Evolutionary conservation across 805 yeast species (phyloP), one percentile per base, ranked within the genome.

Genomic region (Nakazawaea wyomingensis): DNA sequence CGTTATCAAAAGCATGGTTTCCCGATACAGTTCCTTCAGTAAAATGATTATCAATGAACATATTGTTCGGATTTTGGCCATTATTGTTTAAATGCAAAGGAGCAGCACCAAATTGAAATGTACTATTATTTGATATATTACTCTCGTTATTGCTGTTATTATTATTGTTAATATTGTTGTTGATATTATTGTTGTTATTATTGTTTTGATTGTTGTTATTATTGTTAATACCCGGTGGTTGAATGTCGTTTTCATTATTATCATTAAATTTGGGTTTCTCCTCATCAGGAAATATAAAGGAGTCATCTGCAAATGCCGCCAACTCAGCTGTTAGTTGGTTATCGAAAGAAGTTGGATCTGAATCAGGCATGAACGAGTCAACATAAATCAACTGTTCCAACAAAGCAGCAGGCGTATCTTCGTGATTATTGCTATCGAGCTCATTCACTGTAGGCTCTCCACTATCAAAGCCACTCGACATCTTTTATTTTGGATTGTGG

Each of bases 291-390:
- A 85, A 85, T 2, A 85, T 74, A 51, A 85, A 85, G 2, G 86
- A 74, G 46, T 83, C 90, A 53, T 84, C 90, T 0, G 90, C 91
- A 70, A 85, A 85, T 1, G 89, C 90, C 14, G 87, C 85, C 49
- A 85, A 69, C 54, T 85, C 93, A 14, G 76, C 77, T 5, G 78
- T 72, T 20, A 76, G 52, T 40, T 75, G 72, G 48, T 74, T 79
- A 50, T 76, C 80, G 21, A 74, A 64, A 30, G 65, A 64, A 7
- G 61, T 50, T 5, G 64, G 65, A 32, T 50, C 46, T 22, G 36
- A 62, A 27, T 72, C 76, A 5, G 79, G 78, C 68, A 85, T 75
- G 54, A 84, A 82, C 48, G 82, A 82, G 56, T 85, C 95, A 28
- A 85, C 85, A 52, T 83, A 85, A 2, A 85, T 90, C 45, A 85